A percentile compares a stretch with the other conserved stretches of the same genome.
Conservation (phyloP, 2,329 filamentous ascomycete species). For the Metarhizium humberi region DNA sequence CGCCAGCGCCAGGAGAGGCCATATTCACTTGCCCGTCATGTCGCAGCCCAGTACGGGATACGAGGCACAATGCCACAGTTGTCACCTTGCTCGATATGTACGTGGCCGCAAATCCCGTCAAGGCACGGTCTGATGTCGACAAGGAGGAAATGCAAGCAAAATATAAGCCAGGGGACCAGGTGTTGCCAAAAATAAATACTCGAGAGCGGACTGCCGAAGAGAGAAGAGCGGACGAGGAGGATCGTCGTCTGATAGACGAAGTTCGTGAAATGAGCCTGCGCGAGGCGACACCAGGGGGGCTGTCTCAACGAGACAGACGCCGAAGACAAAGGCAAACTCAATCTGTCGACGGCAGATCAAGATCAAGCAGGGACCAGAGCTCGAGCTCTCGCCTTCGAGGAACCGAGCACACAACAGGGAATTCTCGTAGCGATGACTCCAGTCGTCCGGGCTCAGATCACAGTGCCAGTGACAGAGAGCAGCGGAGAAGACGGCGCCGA, state of each 20-base stretch:
- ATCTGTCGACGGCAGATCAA: constrained; percentile 22
- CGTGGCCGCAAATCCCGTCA: constrained; percentile 67
- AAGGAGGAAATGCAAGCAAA: constrained; percentile 65
- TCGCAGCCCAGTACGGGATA: constrained; percentile 76
- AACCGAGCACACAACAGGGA: constrained; percentile 11
- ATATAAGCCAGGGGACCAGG: constrained; percentile 74
- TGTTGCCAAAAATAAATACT: constrained; percentile 55
- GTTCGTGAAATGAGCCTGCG: constrained; percentile 66
- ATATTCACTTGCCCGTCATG: constrained; percentile 88
- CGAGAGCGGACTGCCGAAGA: constrained; percentile 44
- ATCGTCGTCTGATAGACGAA: constrained; percentile 60
- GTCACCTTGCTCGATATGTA: constrained; percentile 87
- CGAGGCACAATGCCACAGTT: constrained; percentile 82
- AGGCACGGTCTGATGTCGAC: constrained; percentile 60
- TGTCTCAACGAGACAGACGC: constrained; percentile 21
- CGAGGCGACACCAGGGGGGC: constrained; percentile 45
- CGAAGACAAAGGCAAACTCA: constrained; percentile 24
- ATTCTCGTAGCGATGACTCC: constrained; percentile 16
- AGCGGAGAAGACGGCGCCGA: constrained; percentile 23
- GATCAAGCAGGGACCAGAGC: constrained; percentile 21
- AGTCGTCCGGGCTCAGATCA: constrained; percentile 23
- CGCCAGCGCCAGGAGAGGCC: constrained; percentile 36
- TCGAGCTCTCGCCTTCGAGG: constrained; percentile 20
- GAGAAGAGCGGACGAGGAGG: constrained; percentile 51
- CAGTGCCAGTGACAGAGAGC: constrained; percentile 25